A percentile compares a stretch with the other conserved stretches of the same genome.
Conservation (phyloP, 495 filamentous ascomycete genomes). For the Aspergillus nidulans region DNA sequence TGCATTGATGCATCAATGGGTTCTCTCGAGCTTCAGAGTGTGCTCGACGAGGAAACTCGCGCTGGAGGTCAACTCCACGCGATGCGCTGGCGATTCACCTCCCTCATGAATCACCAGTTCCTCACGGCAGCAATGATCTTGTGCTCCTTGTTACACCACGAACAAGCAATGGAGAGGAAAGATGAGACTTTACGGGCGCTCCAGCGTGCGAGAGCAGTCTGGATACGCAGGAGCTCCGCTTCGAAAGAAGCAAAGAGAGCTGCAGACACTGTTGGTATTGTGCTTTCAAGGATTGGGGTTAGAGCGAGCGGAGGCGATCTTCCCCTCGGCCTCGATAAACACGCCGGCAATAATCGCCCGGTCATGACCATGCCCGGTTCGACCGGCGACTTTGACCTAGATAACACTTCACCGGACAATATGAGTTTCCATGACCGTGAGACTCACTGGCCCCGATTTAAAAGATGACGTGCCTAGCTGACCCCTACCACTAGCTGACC, state of each 20-base stretch:
- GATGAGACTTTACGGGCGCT: constrained; percentile 22
- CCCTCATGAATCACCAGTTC: constrained; percentile 24
- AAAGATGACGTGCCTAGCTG: too few relatives aligned
- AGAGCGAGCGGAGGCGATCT: too few relatives aligned
- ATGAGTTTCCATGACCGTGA: too few relatives aligned
- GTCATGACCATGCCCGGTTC: too few relatives aligned
- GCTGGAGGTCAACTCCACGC: constrained; percentile 23
- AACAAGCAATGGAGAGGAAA: constrained; percentile 5
- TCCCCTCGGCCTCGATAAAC: too few relatives aligned
- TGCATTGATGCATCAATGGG: constrained; percentile 23
- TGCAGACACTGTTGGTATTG: constrained; percentile 18
- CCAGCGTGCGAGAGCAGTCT: constrained; percentile 16
- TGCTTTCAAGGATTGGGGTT: constrained; percentile 12
- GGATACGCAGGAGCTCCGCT: constrained; percentile 21
- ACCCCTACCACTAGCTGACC: too few relatives aligned
- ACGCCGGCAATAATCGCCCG: too few relatives aligned
- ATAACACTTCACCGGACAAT: too few relatives aligned
- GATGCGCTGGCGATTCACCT: constrained; percentile 22
- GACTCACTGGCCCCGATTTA: too few relatives aligned
- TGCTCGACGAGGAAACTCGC: constrained; percentile 26
- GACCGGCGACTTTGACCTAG: too few relatives aligned
- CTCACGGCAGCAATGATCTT: constrained; percentile 48
- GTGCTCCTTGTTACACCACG: constrained; percentile 37
- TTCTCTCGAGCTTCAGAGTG: constrained; percentile 17
- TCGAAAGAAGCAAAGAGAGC: constrained; percentile 24